These are phyloP conservation scores for Helenozyma rhizophorensis DNA, from an alignment of 805 yeast species.

Conservation along the genomic window DNA sequence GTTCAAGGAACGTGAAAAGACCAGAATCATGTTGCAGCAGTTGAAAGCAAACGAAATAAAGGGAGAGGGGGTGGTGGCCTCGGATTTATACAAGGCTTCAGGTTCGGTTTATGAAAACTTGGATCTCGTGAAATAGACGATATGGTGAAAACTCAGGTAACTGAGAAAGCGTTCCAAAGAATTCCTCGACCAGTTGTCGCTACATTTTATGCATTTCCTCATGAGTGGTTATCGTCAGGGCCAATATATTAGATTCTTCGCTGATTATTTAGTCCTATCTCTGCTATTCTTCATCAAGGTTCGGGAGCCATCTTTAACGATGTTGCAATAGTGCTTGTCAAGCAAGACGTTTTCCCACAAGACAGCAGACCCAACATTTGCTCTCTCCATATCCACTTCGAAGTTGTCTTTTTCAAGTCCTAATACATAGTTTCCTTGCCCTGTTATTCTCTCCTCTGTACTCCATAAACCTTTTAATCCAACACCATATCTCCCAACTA, in stretches of 20 bases:
- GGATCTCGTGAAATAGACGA: conserved; percentile 30
- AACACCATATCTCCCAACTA: conserved; percentile 63
- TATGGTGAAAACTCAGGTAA: too few species aligned
- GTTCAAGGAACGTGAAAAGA: conserved; percentile 41
- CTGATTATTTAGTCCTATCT: conserved; percentile 3
- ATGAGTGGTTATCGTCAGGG: too few species aligned
- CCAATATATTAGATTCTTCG: too few species aligned
- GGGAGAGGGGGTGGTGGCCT: conserved; percentile 37
- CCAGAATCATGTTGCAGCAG: conserved; percentile 42
- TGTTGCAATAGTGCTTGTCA: conserved; percentile 79
- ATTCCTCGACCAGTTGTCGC: too few species aligned
- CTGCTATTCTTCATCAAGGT: conserved; percentile 38
- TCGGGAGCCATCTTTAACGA: conserved; percentile 64
- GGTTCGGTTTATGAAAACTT: conserved; percentile 41
- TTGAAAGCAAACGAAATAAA: conserved; percentile 41
- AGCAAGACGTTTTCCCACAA: conserved; percentile 83
- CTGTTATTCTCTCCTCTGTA: conserved; percentile 83
- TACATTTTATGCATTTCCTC: too few species aligned
- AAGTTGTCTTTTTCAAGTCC: conserved; percentile 48
- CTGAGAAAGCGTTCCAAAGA: too few species aligned
- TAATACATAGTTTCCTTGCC: conserved; percentile 60
- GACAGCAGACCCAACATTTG: conserved; percentile 84
- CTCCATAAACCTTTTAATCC: conserved; percentile 72
- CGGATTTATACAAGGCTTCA: conserved; percentile 40
- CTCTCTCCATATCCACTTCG: conserved; percentile 58